Conservation (phyloP, 2,329 filamentous ascomycete genomes). For the Davidsoniella eucalypti region DNA sequence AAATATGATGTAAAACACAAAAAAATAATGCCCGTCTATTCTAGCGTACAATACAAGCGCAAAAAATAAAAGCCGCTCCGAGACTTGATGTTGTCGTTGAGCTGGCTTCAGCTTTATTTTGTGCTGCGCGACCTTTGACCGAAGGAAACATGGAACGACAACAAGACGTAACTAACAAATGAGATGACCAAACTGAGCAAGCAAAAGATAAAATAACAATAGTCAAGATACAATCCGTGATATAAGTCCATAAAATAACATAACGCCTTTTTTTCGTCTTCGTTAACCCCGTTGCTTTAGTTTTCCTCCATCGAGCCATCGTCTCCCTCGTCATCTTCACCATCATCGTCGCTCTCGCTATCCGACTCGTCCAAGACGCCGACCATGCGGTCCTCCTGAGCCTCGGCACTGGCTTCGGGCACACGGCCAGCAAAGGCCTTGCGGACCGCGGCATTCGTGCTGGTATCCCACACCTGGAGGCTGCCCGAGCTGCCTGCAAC, state of each 20-base stretch:
- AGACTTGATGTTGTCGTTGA: too few species aligned
- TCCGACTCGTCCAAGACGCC: constrained; percentile 53
- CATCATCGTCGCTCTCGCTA: constrained; percentile 48
- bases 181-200: neutral
- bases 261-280: neutral
- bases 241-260: neutral
- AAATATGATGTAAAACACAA: too few species aligned
- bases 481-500: constrained; percentile 89
- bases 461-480: constrained; percentile 90
- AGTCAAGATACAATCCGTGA: constrained; percentile 5
- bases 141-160: too few species aligned
- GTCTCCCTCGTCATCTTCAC: constrained; percentile 26
- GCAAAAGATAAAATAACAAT: constrained; percentile 2
- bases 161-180: neutral
- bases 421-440: constrained; percentile 60
- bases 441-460: constrained; percentile 77
- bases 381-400: constrained; percentile 59
- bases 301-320: constrained; percentile 43
- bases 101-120: too few species aligned
- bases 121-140: too few species aligned
- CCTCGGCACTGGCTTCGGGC: constrained; percentile 40
- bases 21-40: too few species aligned
- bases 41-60: too few species aligned
- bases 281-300: constrained; percentile 16
- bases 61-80: too few species aligned